A percentile compares a stretch with the other conserved stretches of the same genome.
Conservation (phyloP, 306 rosid genomes). For the Corylus americana region DNA sequence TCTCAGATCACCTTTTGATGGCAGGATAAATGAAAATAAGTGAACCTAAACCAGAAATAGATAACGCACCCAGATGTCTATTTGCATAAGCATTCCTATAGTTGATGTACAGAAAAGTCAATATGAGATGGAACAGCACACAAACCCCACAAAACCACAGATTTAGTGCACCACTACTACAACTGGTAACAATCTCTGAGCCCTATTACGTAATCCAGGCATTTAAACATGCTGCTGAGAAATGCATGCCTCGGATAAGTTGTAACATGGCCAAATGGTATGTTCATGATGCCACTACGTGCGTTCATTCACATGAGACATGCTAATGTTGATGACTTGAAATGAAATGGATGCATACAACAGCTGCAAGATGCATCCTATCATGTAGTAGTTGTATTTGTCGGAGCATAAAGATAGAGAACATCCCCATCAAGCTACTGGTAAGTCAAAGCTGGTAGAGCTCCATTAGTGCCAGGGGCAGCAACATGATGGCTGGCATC, state of each 20-base stretch:
- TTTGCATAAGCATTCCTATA: slow-evolving; percentile 54
- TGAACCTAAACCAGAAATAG: slow-evolving; percentile 34
- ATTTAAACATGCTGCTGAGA: slow-evolving; percentile 53
- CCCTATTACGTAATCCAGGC: slow-evolving; percentile 48
- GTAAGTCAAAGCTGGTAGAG: slow-evolving; percentile 71
- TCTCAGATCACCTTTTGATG: slow-evolving; percentile 36
- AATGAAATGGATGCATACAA: slow-evolving; percentile 97
- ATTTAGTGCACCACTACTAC: slow-evolving; percentile 67
- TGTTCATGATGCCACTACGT: slow-evolving; percentile 85
- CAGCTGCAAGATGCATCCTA: slow-evolving; percentile 99
- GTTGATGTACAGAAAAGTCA: slow-evolving; percentile 45
- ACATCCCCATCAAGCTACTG: slow-evolving; percentile 98
- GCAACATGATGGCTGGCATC: slow-evolving; percentile 54
- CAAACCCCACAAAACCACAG: slow-evolving; percentile 50
- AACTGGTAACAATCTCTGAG: slow-evolving; percentile 44
- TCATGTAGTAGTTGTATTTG: slow-evolving; percentile 67
- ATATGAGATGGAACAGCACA: slow-evolving; percentile 43
- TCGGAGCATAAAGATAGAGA: slow-evolving; percentile 81
- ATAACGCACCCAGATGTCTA: slow-evolving; percentile 32
- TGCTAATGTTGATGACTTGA: slow-evolving; percentile 93
- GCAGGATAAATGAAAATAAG: slow-evolving; percentile 38
- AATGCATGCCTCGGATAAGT: slow-evolving; percentile 69
- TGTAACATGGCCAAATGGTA: slow-evolving; percentile 74
- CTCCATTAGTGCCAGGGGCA: slow-evolving; percentile 63
- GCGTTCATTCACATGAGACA: slow-evolving; percentile 82